Conservation (phyloP, 805 yeast genomes). For the Cyberlindnera lachancei region DNA sequence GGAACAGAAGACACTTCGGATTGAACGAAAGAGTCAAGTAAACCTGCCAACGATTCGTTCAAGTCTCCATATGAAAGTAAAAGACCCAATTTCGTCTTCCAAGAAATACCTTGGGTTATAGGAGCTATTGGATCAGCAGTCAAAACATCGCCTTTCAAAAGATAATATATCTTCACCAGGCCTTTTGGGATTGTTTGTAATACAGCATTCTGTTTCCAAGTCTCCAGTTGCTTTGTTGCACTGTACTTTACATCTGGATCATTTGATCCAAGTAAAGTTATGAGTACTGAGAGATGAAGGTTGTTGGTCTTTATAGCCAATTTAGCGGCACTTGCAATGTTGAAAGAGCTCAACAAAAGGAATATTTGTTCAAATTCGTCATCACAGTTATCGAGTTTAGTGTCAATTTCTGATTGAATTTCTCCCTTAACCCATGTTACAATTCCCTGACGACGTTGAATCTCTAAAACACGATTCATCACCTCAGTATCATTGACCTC, state of each 20-base stretch:
- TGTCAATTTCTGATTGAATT: constrained; percentile 26
- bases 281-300: constrained; percentile 59
- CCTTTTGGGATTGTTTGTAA: constrained; percentile 41
- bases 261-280: constrained; percentile 68
- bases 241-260: constrained; percentile 46
- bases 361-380: constrained; percentile 47
- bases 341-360: constrained; percentile 42
- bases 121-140: constrained; percentile 24
- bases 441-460: constrained; percentile 37
- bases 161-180: constrained; percentile 51
- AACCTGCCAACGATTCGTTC: constrained; percentile 27
- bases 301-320: constrained; percentile 55
- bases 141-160: constrained; percentile 49
- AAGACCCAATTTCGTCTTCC: constrained; percentile 59
- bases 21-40: constrained; percentile 24
- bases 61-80: constrained; percentile 56
- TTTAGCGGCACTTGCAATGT: constrained; percentile 53
- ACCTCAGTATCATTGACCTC: constrained; percentile 18
- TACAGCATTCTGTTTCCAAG: constrained; percentile 49
- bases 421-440: constrained; percentile 50
- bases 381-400: constrained; percentile 25
- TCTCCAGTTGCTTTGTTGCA: constrained; percentile 55
- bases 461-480: constrained; percentile 22
- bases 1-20: constrained; percentile 9
- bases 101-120: constrained; percentile 42